Percentiles rank a stretch among this genome's conserved stretches.
phyloP scores from a whole-genome alignment of 1,139 yeast genomes.

The Scheffersomyces segobiensis region DNA sequence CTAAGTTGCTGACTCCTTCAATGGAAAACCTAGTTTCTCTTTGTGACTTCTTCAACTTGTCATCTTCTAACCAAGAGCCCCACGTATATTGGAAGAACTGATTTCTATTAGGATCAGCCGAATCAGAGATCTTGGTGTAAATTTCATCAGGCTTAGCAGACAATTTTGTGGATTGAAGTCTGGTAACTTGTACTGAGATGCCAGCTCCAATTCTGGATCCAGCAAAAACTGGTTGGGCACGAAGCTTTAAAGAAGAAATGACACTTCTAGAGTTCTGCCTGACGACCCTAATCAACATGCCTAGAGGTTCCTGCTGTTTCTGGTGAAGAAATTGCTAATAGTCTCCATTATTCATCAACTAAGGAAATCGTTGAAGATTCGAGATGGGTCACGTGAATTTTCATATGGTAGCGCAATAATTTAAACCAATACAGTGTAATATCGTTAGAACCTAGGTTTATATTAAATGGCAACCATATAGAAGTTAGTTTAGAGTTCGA shows the following conservation, averaged over 20 bases:
- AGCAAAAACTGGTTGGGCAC: not conserved
- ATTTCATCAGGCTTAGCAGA: conserved; percentile 33
- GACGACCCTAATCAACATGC: conserved; percentile 3
- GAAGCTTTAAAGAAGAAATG: not conserved
- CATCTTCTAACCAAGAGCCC: conserved; percentile 93
- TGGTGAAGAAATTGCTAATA: not conserved
- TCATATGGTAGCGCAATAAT: not conserved
- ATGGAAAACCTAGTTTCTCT: conserved; percentile 84
- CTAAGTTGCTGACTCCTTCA: conserved; percentile 62
- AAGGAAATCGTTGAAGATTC: not conserved
- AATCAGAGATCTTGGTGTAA: conserved; percentile 57
- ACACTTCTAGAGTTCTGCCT: not conserved
- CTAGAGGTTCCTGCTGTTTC: not conserved
- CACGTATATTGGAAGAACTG: conserved; percentile 85
- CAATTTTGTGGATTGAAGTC: conserved; percentile 13
- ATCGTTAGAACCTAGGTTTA: not conserved
- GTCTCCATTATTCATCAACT: not conserved
- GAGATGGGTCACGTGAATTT: not conserved
- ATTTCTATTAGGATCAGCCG: conserved; percentile 67
- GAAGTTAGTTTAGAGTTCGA: not conserved
- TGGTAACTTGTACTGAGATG: not conserved
- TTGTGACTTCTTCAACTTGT: conserved; percentile 66
- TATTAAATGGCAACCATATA: not conserved
- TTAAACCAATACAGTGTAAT: too few species aligned
- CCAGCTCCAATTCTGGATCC: not conserved